phyloP scores from a whole-genome alignment of 306 rosid species.

The Ceratonia siliqua region DNA sequence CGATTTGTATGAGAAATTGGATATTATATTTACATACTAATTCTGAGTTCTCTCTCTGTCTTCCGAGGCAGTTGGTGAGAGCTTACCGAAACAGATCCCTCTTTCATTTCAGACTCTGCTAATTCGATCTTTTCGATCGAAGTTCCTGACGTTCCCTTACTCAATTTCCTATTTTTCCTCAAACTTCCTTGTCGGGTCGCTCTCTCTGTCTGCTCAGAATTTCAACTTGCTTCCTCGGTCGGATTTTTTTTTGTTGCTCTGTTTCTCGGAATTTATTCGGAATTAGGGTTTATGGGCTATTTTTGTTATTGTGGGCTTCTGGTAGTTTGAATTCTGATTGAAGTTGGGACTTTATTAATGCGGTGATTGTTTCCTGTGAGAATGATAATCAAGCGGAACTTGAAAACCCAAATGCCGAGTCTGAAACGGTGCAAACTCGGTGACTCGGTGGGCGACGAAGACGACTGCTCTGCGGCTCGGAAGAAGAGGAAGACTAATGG shows the following conservation, averaged over 20 bases:
- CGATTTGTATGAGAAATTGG: conserved; percentile 13
- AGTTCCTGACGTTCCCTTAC: conserved; percentile 39
- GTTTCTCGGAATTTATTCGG: conserved; percentile 44
- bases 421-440: conserved; percentile 65
- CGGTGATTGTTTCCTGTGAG: conserved; percentile 19
- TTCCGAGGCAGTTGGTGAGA: conserved; percentile 47
- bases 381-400: conserved; percentile 83
- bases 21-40: conserved; percentile 18
- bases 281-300: conserved; percentile 73
- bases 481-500: conserved; percentile 61
- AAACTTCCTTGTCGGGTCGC: conserved; percentile 1
- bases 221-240: conserved; percentile 20
- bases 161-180: conserved; percentile 33
- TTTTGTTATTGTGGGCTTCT: no score
- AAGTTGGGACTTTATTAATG: conserved; percentile 14
- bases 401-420: conserved; percentile 88
- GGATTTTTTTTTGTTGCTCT: conserved; percentile 63
- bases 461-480: conserved; percentile 46
- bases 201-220: not conserved
- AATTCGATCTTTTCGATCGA: conserved; percentile 46
- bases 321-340: conserved; percentile 9
- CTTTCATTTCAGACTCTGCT: conserved; percentile 44
- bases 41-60: conserved; percentile 41
- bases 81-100: conserved; percentile 68
- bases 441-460: conserved; percentile 57